phyloP scores from a whole-genome alignment of 352 stramenopile genomes.

The Globisporangium viniferum region DNA sequence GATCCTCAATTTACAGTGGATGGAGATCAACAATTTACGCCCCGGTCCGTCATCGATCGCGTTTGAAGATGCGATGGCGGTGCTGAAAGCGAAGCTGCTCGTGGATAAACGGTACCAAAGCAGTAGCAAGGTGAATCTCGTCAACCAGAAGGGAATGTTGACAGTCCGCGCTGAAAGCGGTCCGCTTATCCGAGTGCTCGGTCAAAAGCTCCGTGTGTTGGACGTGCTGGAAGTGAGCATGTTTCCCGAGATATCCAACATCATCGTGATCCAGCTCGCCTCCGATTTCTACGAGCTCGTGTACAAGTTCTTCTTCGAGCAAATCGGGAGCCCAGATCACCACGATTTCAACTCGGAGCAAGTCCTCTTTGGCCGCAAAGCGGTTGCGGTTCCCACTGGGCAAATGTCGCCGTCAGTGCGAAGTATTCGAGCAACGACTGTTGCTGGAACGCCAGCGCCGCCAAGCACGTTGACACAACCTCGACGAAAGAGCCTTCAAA shows the following conservation, averaged over 20 bases:
- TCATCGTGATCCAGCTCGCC: constrained; percentile 81
- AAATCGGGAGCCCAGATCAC: constrained; percentile 24
- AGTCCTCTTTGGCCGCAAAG: constrained; percentile 58
- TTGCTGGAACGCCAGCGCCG: background rate
- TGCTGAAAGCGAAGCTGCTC: constrained; percentile 69
- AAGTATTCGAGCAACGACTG: background rate
- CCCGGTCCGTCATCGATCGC: constrained; percentile 64
- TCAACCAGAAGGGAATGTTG: constrained; percentile 71
- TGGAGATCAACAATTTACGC: constrained; percentile 81
- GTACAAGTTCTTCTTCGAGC: constrained; percentile 85
- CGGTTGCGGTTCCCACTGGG: background rate
- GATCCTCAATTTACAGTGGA: constrained; percentile 71
- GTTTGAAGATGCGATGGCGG: constrained; percentile 72
- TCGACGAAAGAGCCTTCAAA: constrained; percentile 11
- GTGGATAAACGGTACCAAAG: constrained; percentile 53
- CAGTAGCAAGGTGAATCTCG: constrained; percentile 20
- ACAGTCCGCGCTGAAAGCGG: constrained; percentile 72
- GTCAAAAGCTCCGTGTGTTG: constrained; percentile 66
- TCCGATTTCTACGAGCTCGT: constrained; percentile 82
- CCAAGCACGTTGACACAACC: background rate
- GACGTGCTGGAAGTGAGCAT: constrained; percentile 81
- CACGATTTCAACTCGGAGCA: constrained; percentile 44
- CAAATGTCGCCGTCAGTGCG: constrained; percentile 5
- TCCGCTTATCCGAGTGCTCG: constrained; percentile 56
- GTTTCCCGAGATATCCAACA: constrained; percentile 79